These are phyloP conservation scores for Retiboletus flavoniger DNA, from an alignment of 1,284 basidiomycete genomes.

Conservation along the genomic window DNA sequence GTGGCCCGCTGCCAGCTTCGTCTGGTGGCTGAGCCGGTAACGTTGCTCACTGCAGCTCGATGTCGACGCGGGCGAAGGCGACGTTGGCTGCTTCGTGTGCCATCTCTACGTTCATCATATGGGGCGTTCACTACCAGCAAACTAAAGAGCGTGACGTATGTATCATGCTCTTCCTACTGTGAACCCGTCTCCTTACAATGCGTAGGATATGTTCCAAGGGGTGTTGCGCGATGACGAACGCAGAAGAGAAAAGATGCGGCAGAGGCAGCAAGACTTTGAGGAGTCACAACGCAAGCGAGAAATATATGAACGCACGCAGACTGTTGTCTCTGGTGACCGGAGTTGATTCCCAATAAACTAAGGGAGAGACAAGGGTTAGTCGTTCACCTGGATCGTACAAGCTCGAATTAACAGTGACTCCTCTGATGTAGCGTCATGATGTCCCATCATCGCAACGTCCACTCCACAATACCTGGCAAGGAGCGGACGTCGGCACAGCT, in stretches of 20 bases:
- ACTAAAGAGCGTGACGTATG: slow-evolving; percentile 78
- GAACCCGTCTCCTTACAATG: slow-evolving; percentile 12
- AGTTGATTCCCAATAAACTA: slow-evolving; percentile 2
- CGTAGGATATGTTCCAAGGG: slow-evolving; percentile 88
- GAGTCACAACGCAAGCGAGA: slow-evolving; percentile 65
- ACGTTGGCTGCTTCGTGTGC: slow-evolving; percentile 73
- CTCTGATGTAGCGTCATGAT: not conserved
- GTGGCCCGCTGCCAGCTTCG: slow-evolving; percentile 11
- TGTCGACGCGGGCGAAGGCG: slow-evolving; percentile 76
- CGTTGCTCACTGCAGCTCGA: slow-evolving; percentile 26
- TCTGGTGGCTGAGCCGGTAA: slow-evolving; percentile 19
- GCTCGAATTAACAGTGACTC: not conserved
- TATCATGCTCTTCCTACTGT: not conserved
- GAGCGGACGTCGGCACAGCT: not conserved
- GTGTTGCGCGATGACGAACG: slow-evolving; percentile 87
- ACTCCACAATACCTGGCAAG: not conserved
- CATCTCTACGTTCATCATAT: slow-evolving; percentile 74
- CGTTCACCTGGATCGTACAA: not conserved
- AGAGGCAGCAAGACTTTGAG: slow-evolving; percentile 65
- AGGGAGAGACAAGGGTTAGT: slow-evolving; percentile 7
- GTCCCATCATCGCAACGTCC: not conserved
- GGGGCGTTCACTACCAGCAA: slow-evolving; percentile 91
- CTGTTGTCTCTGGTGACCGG: slow-evolving; percentile 36
- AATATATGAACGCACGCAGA: slow-evolving; percentile 66
- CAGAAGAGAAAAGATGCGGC: slow-evolving; percentile 65